These are phyloP conservation scores for Myxozyma lipomycoides DNA, from an alignment of 805 yeast species.

Conservation along the genomic window DNA sequence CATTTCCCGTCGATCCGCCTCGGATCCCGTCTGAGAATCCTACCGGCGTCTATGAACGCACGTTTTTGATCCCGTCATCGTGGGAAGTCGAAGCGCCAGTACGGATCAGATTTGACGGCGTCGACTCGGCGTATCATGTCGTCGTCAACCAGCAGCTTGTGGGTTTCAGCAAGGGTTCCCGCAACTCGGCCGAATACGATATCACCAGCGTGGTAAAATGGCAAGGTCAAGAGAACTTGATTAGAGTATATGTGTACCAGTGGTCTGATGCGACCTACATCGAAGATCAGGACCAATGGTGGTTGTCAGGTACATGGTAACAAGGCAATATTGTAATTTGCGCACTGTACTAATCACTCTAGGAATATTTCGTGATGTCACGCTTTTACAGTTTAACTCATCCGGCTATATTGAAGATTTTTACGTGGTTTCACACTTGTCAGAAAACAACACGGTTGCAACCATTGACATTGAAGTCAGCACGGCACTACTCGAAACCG, in stretches of 20 bases:
- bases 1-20: conserved; percentile 39
- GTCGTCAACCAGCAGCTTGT: conserved; percentile 37
- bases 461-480: conserved; percentile 2
- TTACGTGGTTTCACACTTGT: conserved; percentile 30
- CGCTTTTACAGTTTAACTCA: conserved; percentile 32
- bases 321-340: not conserved
- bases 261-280: conserved; percentile 38
- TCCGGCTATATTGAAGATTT: conserved; percentile 37
- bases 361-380: conserved; percentile 40
- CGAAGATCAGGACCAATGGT: conserved; percentile 44
- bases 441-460: conserved; percentile 16
- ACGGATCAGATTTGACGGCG: conserved; percentile 40
- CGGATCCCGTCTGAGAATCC: conserved; percentile 38
- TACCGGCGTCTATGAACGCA: conserved; percentile 37
- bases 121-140: conserved; percentile 39
- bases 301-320: conserved; percentile 36
- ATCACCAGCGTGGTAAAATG: conserved; percentile 18
- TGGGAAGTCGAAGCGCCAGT: conserved; percentile 26
- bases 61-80: conserved; percentile 30
- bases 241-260: conserved; percentile 32
- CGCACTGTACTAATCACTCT: not conserved
- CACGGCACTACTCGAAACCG: conserved; percentile 1
- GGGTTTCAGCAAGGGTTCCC: conserved; percentile 38
- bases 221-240: conserved; percentile 14
- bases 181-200: conserved; percentile 39